These are phyloP conservation scores for Erysimum cheiri DNA, from an alignment of 441 rosid genomes.

Conservation along the genomic window DNA sequence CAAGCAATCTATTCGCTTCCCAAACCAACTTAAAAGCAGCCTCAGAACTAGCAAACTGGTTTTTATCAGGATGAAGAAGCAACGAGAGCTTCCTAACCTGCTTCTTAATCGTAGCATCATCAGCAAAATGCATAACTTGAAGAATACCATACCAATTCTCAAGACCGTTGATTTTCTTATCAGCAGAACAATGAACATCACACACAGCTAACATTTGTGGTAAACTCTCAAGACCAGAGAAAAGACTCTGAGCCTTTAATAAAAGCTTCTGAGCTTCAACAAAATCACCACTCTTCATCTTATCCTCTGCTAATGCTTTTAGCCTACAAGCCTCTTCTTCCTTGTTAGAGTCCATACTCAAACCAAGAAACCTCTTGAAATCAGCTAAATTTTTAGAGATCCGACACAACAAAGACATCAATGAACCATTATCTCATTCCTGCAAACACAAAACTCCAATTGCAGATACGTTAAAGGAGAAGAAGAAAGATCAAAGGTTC, in stretches of 20 bases:
- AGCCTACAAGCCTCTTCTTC: conserved; percentile 67
- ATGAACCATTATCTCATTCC: conserved; percentile 11
- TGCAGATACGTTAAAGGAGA: not conserved
- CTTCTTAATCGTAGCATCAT: conserved; percentile 62
- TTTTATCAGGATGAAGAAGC: conserved; percentile 73
- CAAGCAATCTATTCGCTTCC: conserved; percentile 58
- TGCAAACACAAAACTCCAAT: conserved; percentile 26
- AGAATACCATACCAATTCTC: conserved; percentile 74
- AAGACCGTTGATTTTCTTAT: conserved; percentile 47
- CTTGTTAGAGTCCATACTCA: conserved; percentile 63
- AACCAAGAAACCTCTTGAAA: not conserved
- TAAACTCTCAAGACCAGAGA: conserved; percentile 57
- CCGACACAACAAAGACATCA: not conserved
- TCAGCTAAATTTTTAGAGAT: conserved; percentile 8
- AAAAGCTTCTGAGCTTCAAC: conserved; percentile 53
- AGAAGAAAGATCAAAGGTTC: no score
- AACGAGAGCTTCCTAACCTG: conserved; percentile 70
- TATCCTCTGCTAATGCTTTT: conserved; percentile 53
- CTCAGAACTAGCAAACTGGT: conserved; percentile 65
- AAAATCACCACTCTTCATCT: conserved; percentile 52
- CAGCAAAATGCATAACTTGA: conserved; percentile 53
- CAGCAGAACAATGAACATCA: conserved; percentile 61
- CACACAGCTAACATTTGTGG: conserved; percentile 59
- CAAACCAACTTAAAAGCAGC: conserved; percentile 70
- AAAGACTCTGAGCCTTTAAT: conserved; percentile 58